Base-by-base conservation (phyloP, 768 basidiomycete species). In the Amyloporia xantha region DNA sequence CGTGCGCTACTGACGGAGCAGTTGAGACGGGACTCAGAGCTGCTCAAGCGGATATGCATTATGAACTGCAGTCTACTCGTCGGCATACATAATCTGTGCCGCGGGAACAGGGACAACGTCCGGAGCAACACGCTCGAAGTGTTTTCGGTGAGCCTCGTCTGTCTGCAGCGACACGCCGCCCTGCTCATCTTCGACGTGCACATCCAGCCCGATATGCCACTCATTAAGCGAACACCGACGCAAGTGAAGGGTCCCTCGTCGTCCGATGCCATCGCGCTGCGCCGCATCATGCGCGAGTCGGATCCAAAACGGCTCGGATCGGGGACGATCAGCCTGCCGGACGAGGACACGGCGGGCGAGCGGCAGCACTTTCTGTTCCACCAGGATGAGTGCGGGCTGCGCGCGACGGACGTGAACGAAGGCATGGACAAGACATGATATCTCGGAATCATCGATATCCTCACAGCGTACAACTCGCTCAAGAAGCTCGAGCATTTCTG, bases 1-100 rank as follows among this genome's bases (percentile, higher is more conserved):
- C 71, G 88, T 41, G 91, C 92, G 3, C 66, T 95, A 46, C 70
- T 99, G 61, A 82, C 86, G 11, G 96, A 97, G 65, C 95, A 99
- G 71, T 67, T 99, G 33, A 71, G 87, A 54, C 71, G 93, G 44
- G 95, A 99, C 60, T 74, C 84, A 19, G 91, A 90, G 67, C 80
- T 97, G 55, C 66, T 99, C 64, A 86, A 86, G 68, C 66, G 68
- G 54, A 73, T 96, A 17, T 70, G 80, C 39, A 94, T 99, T 48
- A 97, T 98, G 94, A 96, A 98, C 66, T 98, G 98, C 64, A 91
- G 87, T 54, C 70, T 99, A 21, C 76, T 99, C 38, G 83, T 98
- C 13, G 96, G 96, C 1, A 90, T 96, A 41, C 96, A 99, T 68
- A 87, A 84, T 59, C 82, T 93, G 80, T 76, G 74, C 55, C 71